These are phyloP conservation scores for Theileria parva DNA, from an alignment of 169 alveolate genomes.

Conservation along the genomic window DNA sequence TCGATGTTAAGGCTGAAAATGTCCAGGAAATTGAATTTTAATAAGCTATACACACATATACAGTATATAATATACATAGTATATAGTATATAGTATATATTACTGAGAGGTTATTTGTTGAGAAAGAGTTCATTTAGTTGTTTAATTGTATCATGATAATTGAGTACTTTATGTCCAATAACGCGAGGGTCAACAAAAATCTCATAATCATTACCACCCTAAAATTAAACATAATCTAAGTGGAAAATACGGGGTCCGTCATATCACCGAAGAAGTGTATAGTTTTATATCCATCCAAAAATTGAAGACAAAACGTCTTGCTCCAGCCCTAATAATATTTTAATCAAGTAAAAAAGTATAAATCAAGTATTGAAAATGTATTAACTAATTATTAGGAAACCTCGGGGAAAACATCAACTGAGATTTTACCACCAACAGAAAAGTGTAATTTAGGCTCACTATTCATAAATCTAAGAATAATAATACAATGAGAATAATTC, in stretches of 20 bases:
- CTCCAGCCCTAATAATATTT: constrained; percentile 83
- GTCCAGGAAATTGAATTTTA: background rate
- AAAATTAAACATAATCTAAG: background rate
- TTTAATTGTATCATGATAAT: constrained; percentile 85
- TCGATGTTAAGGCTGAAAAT: background rate
- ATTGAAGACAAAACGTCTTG: constrained; percentile 77
- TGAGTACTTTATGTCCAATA: constrained; percentile 87
- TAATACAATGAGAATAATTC: background rate
- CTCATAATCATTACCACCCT: constrained; percentile 97
- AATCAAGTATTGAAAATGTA: too few species aligned
- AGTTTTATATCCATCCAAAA: background rate
- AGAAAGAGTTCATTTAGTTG: constrained; percentile 34
- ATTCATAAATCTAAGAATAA: background rate
- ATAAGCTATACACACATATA: background rate
- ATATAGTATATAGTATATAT: background rate
- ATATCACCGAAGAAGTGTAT: constrained; percentile 59
- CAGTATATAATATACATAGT: too few species aligned
- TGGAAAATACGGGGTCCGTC: constrained; percentile 17
- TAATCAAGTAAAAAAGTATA: background rate
- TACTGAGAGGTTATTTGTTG: background rate
- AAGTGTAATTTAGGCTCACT: constrained; percentile 76
- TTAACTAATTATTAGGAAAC: constrained; percentile 48
- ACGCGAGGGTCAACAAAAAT: constrained; percentile 86
- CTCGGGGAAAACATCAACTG: constrained; percentile 92
- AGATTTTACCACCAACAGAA: constrained; percentile 96